phyloP scores from a whole-genome alignment of 2,329 filamentous ascomycete genomes.

The Coniochaeta hoffmannii region DNA sequence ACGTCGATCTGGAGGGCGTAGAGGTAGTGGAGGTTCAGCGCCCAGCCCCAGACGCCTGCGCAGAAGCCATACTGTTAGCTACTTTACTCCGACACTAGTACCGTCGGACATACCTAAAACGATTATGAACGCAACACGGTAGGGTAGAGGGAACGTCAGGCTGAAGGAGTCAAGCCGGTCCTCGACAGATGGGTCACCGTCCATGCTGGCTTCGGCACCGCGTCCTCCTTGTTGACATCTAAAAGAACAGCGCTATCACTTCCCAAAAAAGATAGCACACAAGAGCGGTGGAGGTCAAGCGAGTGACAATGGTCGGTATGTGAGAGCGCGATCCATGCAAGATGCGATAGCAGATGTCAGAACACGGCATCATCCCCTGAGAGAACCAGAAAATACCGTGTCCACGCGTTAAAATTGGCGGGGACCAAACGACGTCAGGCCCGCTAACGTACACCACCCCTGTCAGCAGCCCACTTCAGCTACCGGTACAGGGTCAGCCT shows the following conservation, averaged over 20 bases:
- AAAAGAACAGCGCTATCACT: no score
- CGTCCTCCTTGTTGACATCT: conserved; percentile 4
- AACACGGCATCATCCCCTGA: not conserved
- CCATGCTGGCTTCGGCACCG: conserved; percentile 41
- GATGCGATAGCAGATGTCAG: not conserved
- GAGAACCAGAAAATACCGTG: not conserved
- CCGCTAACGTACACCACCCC: not conserved
- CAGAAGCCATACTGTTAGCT: conserved; percentile 5
- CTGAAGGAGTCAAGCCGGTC: conserved; percentile 76
- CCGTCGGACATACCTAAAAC: conserved; percentile 58
- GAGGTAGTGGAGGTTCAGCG: conserved; percentile 82
- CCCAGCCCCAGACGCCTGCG: conserved; percentile 91
- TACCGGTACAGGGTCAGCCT: not conserved
- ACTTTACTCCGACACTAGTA: not conserved
- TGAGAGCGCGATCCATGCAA: not conserved
- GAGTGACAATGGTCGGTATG: not conserved
- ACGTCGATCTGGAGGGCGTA: conserved; percentile 77
- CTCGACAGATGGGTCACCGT: conserved; percentile 67
- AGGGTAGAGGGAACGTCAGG: conserved; percentile 79
- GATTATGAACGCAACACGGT: conserved; percentile 77
- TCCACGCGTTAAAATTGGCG: not conserved
- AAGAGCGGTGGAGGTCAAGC: no score
- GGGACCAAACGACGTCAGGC: not conserved
- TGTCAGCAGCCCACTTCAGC: not conserved
- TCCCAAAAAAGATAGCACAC: no score